Base-by-base conservation (phyloP, 1,284 basidiomycete species). In the Ganoderma lucidum region DNA sequence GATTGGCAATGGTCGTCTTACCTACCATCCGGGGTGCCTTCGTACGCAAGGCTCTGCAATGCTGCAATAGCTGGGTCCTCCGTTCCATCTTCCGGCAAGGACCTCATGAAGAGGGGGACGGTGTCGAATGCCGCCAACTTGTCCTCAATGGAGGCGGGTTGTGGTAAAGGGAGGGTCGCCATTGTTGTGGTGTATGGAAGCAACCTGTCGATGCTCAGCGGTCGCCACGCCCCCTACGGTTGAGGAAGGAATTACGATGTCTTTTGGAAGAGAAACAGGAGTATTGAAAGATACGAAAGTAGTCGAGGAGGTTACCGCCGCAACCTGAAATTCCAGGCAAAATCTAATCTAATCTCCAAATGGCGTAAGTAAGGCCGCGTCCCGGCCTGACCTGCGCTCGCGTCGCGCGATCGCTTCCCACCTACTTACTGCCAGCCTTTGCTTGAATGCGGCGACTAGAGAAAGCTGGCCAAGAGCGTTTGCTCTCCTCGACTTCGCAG, bases 11-110 rank as follows among this genome's bases (percentile, higher is more conserved):
- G 3, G 32, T 23, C 60, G 19, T 62, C 67, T 72, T 66, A 88
- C 94, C 78, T 78, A 97, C 96, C 97, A 84, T 98, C 94, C 41
- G 96, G 93, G 32, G 95, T 93, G 14, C 96, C 97, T 23, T 99
- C 96, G 79, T 96, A 88, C 2, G 89, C 90, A 35, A 99, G 86
- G 74, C 88, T 93, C 80, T 97, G 95, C 45, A 99, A 81, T 4
- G 97, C 98, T 69, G 93, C 90, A 19, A 99, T 77, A 1, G 92
- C 87, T 3, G 85, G 82, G 76, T 94, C 89, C 19, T 90, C 85
- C 6, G 85, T 80, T 14, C 85, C 84, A 10, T 92, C 91, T 14
- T 86, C 85, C 0, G 97, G 96, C 28, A 98, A 86, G 48, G 91
- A 87, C 74, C 91, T 91, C 96, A 99, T 99, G 82, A 99, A 99